Conservation (phyloP, 441 rosid genomes). For the Kokia cookei region DNA sequence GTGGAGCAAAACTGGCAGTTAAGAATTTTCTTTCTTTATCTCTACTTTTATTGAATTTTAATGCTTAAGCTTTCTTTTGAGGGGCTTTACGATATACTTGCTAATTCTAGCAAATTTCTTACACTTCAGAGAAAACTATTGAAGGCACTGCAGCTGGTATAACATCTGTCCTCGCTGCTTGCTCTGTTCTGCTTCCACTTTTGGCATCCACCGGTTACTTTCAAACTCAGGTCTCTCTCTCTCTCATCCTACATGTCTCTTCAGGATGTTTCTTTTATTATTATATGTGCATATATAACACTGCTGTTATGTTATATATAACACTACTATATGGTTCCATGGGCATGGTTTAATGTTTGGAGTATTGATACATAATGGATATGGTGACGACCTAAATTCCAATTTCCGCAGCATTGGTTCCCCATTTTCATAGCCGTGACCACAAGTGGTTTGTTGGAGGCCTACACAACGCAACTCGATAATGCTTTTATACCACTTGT, state of each 20-base stretch:
- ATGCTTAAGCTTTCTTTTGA: not conserved
- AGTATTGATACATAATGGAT: not conserved
- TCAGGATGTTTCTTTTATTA: not conserved
- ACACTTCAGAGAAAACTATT: slow-evolving; percentile 72
- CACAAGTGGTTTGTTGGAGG: slow-evolving; percentile 85
- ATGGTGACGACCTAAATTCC: slow-evolving; percentile 1
- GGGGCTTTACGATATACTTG: not conserved
- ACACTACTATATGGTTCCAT: not conserved
- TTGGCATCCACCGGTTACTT: slow-evolving; percentile 82
- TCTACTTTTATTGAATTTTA: not conserved
- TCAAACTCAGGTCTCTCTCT: slow-evolving; percentile 45
- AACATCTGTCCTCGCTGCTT: slow-evolving; percentile 40
- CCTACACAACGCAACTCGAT: slow-evolving; percentile 91
- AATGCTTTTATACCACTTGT: slow-evolving; percentile 92
- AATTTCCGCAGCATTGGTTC: slow-evolving; percentile 73
- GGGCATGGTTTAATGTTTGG: not conserved
- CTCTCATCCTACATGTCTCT: not conserved
- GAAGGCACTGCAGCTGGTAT: slow-evolving; percentile 99
- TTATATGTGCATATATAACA: too few species aligned
- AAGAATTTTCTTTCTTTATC: slow-evolving; percentile 15
- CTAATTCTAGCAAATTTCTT: slow-evolving; percentile 17
- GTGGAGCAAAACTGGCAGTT: slow-evolving; percentile 95
- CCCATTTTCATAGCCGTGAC: slow-evolving; percentile 73
- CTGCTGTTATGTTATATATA: too few species aligned
- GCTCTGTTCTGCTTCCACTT: slow-evolving; percentile 74